These are phyloP conservation scores for Helichrysum umbraculigerum DNA, from an alignment of 129 eudicot genomes.

Conservation along the genomic window DNA sequence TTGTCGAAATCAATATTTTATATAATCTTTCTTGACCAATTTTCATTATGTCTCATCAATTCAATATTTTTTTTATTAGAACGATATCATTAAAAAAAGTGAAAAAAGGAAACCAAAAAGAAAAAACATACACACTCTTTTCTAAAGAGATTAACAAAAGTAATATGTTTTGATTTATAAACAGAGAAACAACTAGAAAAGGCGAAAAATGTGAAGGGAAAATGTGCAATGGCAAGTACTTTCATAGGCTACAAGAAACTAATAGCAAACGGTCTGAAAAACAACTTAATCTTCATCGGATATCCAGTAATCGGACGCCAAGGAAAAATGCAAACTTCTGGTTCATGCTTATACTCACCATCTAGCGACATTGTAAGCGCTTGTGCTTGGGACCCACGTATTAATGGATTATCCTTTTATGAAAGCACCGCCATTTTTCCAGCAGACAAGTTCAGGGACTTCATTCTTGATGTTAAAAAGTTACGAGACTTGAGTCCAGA, in stretches of 20 bases:
- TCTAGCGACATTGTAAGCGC: constrained; percentile 32
- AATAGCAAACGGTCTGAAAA: constrained; percentile 71
- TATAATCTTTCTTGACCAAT: too few relatives aligned
- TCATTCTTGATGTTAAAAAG: constrained; percentile 56
- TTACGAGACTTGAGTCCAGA: constrained; percentile 60
- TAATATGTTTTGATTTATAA: neutral
- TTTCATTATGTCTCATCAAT: too few relatives aligned
- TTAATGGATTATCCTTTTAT: constrained; percentile 64
- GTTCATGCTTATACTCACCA: constrained; percentile 78
- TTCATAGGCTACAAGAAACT: constrained; percentile 58
- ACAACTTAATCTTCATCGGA: constrained; percentile 63
- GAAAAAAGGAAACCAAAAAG: too few relatives aligned
- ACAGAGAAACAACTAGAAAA: constrained; percentile 65
- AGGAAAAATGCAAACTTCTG: constrained; percentile 77
- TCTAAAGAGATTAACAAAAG: neutral
- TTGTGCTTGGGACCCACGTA: constrained; percentile 93
- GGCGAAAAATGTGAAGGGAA: constrained; percentile 49
- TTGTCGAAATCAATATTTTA: too few relatives aligned
- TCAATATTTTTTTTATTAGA: too few relatives aligned
- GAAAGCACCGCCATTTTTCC: constrained; percentile 72
- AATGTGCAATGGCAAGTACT: constrained; percentile 65
- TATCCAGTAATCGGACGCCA: constrained; percentile 82
- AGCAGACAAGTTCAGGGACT: constrained; percentile 41
- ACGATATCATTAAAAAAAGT: too few relatives aligned
- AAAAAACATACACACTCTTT: too few relatives aligned